Evolutionary conservation across 257 asterid species (phyloP), one percentile per base, ranked within the genome.

Genomic region (Coffea canephora): DNA sequence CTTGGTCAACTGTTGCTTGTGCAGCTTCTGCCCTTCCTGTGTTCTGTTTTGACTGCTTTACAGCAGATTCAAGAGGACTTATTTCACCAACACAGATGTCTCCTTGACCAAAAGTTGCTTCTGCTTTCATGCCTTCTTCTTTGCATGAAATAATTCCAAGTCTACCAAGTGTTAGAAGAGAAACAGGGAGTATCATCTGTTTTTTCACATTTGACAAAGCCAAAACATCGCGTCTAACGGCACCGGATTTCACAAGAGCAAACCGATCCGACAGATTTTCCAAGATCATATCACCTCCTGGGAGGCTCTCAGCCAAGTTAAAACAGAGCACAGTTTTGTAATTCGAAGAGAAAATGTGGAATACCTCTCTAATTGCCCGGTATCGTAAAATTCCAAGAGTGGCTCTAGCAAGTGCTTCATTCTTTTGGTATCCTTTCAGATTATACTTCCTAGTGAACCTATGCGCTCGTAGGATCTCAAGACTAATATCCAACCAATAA

Each of bases 231-330:
- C 69, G 81, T 57, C 64, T 87, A 6, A 82, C 85, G 76, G 83
- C 71, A 71, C 77, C 55, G 61, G 89, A 80, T 80, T 79, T 86
- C 84, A 89, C 79, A 81, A 85, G 84, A 71, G 82, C 74, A 82
- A 91, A 81, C 49, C 89, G 94, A 81, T 87, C 86, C 45, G 94
- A 86, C 73, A 94, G 82, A 67, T 90, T 88, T 85, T 90, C 92
- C 87, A 91, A 83, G 80, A 94, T 91, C 83, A 85, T 78, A 87
- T 94, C 95, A 82, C 98, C 98, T 16, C 97, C 91, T 39, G 98
- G 98, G 83, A 94, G 94, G 84, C 94, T 92, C 88, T 94, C 97
- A 72, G 97, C 96, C 91, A 94, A 91, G 90, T 94, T 94, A 85
- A 91, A 94, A 86, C 97, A 94, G 86, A 94, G 89, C 75, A 91